Conservation (phyloP, 257 asterid genomes). For the Leonotis leonurus region DNA sequence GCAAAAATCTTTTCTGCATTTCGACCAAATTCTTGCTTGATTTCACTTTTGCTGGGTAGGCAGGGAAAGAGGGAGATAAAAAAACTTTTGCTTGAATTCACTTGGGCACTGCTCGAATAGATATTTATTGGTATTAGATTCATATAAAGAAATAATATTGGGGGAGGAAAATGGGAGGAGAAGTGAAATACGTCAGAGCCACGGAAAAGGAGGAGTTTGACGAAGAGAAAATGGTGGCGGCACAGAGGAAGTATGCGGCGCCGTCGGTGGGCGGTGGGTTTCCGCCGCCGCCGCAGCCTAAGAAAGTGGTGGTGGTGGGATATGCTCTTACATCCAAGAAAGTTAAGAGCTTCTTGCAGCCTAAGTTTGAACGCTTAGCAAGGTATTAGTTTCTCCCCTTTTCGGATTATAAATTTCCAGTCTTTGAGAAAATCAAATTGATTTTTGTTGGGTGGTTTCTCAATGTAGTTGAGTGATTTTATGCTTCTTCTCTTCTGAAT, state of each 20-base stretch:
- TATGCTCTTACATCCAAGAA: slow-evolving; percentile 93
- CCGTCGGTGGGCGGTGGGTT: slow-evolving; percentile 38
- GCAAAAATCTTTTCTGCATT: background rate
- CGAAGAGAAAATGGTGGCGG: slow-evolving; percentile 33
- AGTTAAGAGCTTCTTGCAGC: slow-evolving; percentile 85
- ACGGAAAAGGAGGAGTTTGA: slow-evolving; percentile 22
- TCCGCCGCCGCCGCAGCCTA: slow-evolving; percentile 27
- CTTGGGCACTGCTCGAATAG: background rate
- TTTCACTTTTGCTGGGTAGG: too few relatives aligned
- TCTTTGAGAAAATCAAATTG: too few relatives aligned
- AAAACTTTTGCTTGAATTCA: background rate
- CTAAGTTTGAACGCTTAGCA: slow-evolving; percentile 73
- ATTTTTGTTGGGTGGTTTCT: background rate
- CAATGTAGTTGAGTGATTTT: slow-evolving; percentile 5
- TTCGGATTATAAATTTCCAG: too few relatives aligned
- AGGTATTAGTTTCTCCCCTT: slow-evolving; percentile 32
- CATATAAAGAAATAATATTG: background rate
- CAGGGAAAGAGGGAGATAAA: too few relatives aligned
- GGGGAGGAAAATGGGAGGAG: slow-evolving; percentile 32
- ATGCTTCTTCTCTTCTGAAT: background rate
- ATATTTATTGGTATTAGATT: background rate
- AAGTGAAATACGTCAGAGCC: slow-evolving; percentile 22
- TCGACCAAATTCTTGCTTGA: background rate
- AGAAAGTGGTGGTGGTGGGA: slow-evolving; percentile 66
- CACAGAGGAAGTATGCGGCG: too few relatives aligned